Base-by-base conservation (phyloP, 129 eudicot species). In the Chrysanthemum lavandulifolium region DNA sequence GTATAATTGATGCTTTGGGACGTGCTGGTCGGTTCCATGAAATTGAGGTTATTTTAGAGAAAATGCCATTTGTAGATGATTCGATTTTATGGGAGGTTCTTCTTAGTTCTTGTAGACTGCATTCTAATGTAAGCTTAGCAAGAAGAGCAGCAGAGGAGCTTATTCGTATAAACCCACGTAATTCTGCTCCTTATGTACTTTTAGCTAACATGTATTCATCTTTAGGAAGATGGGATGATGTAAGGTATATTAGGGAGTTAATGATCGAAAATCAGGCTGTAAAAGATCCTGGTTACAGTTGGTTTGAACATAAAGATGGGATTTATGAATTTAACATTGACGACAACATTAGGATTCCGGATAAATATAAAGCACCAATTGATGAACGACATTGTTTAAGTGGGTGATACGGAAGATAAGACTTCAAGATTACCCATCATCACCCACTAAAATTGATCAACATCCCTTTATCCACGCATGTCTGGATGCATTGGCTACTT, bases 201-300 rank as follows among this genome's bases (percentile, higher is more conserved):
- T 73, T 92, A 74, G 98, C 96, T n/a, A 92, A 89, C 65, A 83
- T 89, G 86, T 92, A 89, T 76, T 83, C 95, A 43, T 92, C 91
- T 23, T 29, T 87, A 45, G 96, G 86, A 62, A 85, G 88, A 82
- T 92, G 96, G 96, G 95, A 92, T 72, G 98, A 87, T 50, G 88
- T 75, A 14, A 83, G 80, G 73, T 40, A 75, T 55, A 80, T 89
- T 51, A 75, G 97, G 78, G 86, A 74, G 72, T 74, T 73, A 68
- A 88, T 92, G 93, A 62, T 36, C 12, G 71, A 72, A 56, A 79
- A 79, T 48, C 61, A 81, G 80, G 84, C 85, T 6, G 73, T 79
- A 13, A 92, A 92, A 84, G 76, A 78, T 80, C 89, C 93, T 15
- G 96, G 96, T 56, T 86, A 81, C 71, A 92, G 96, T 76, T 84